Evolutionary conservation across 257 asterid species (phyloP).

Genomic region (Knoxia roxburghii): DNA sequence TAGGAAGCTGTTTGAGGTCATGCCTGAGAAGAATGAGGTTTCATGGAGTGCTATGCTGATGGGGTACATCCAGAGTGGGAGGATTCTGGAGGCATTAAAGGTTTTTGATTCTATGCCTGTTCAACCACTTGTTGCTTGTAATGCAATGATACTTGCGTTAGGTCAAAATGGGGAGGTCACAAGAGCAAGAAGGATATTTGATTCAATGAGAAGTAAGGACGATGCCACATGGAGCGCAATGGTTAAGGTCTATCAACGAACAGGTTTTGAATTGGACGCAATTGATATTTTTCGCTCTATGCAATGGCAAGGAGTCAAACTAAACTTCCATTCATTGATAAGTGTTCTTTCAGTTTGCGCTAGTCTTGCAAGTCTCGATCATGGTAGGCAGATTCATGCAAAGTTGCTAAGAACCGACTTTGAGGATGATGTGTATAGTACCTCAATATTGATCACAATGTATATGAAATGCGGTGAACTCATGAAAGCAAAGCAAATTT

Average conservation of each 20-base stretch:
- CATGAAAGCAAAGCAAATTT: conserved; percentile 41
- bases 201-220: conserved; percentile 51
- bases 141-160: conserved; percentile 51
- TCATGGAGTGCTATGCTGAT: conserved; percentile 75
- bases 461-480: conserved; percentile 76
- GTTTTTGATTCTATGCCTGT: conserved; percentile 54
- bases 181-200: conserved; percentile 49
- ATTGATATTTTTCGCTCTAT: conserved; percentile 47
- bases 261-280: conserved; percentile 57
- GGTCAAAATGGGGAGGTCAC: conserved; percentile 47
- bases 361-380: conserved; percentile 50
- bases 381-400: conserved; percentile 67
- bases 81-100: conserved; percentile 54
- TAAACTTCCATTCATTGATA: conserved; percentile 54
- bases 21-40: conserved; percentile 72
- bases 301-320: conserved; percentile 47
- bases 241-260: conserved; percentile 59
- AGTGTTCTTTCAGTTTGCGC: conserved; percentile 66
- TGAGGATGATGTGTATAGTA: conserved; percentile 42
- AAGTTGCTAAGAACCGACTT: conserved; percentile 35
- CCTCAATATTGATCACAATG: conserved; percentile 59
- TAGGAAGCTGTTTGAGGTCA: conserved; percentile 75
- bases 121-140: conserved; percentile 48
- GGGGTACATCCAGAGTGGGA: conserved; percentile 55
- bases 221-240: conserved; percentile 67